phyloP scores from a whole-genome alignment of 129 eudicot species.

The Pseudognaphalium luteoalbum region DNA sequence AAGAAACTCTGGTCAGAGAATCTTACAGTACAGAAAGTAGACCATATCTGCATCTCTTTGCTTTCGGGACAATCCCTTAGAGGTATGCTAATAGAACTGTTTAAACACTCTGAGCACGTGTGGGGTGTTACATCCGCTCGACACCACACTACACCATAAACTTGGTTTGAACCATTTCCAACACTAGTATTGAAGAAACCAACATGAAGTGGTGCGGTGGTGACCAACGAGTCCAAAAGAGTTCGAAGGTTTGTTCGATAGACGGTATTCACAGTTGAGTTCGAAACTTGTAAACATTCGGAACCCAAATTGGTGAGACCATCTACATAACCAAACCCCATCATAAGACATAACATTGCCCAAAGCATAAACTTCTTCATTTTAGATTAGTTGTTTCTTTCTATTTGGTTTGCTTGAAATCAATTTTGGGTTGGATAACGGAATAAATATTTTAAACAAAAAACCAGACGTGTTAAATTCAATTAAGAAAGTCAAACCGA shows the following conservation, averaged over 20 bases:
- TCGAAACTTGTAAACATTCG: conserved; percentile 6
- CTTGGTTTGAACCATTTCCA: conserved; percentile 18
- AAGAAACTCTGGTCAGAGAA: conserved; percentile 28
- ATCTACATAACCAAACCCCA: conserved; percentile 12
- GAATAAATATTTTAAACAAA: neutral
- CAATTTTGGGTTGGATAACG: neutral
- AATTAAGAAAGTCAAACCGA: conserved; percentile 8
- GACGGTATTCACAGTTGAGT: conserved; percentile 21
- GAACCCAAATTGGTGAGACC: neutral
- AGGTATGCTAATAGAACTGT: neutral
- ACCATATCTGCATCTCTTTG: conserved; percentile 19
- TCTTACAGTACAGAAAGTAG: conserved; percentile 27
- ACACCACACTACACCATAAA: conserved; percentile 32
- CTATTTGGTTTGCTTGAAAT: neutral
- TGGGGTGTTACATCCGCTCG: conserved; percentile 29
- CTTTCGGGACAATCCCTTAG: conserved; percentile 26
- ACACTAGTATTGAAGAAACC: conserved; percentile 30
- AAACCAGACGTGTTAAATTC: conserved; percentile 25
- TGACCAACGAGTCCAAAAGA: conserved; percentile 8
- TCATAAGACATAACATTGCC: conserved; percentile 9
- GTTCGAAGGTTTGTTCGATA: conserved; percentile 22
- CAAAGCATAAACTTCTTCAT: conserved; percentile 23
- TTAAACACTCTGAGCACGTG: conserved; percentile 24
- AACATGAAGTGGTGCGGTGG: conserved; percentile 17
- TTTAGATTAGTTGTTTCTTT: neutral